A percentile compares a stretch with the other conserved stretches of the same genome.
These are phyloP conservation scores for Cyclanthera cordifolia DNA, from an alignment of 306 rosid genomes.

Conservation along the genomic window DNA sequence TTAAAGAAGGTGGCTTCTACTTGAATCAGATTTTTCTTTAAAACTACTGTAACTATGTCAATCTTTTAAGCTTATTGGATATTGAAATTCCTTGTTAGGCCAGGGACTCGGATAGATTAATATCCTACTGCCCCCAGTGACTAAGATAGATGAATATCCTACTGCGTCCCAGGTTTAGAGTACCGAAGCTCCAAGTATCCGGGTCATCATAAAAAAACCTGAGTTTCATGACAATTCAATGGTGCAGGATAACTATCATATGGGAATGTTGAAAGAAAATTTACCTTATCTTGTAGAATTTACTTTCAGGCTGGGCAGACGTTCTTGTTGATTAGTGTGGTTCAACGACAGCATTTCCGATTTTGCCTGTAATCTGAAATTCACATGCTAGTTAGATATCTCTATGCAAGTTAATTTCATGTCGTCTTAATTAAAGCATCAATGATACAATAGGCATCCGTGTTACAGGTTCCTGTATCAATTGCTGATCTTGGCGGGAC, in stretches of 20 bases:
- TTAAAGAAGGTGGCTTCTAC: conserved; percentile 4
- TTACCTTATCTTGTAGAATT: background rate
- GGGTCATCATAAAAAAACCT: background rate
- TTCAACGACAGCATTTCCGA: background rate
- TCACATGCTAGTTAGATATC: background rate
- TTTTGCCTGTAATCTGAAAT: background rate
- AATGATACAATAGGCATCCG: conserved; percentile 11
- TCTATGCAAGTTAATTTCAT: background rate
- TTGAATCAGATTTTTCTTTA: background rate
- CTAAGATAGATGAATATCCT: background rate
- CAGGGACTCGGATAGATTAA: background rate
- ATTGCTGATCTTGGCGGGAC: conserved; percentile 99
- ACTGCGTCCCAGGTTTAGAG: background rate
- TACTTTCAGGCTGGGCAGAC: background rate
- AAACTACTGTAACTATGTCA: background rate
- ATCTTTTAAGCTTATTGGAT: background rate
- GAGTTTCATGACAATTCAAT: background rate
- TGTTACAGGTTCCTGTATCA: conserved; percentile 80
- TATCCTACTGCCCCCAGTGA: background rate
- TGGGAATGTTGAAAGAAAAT: too few species aligned
- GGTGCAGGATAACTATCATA: too few species aligned
- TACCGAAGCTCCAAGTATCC: too few species aligned
- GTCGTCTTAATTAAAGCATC: background rate
- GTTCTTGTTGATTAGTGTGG: background rate
- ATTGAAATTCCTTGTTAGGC: background rate